A percentile compares a stretch with the other conserved stretches of the same genome.
Conservation (phyloP, 495 filamentous ascomycete genomes). For the Viridothelium virens region DNA sequence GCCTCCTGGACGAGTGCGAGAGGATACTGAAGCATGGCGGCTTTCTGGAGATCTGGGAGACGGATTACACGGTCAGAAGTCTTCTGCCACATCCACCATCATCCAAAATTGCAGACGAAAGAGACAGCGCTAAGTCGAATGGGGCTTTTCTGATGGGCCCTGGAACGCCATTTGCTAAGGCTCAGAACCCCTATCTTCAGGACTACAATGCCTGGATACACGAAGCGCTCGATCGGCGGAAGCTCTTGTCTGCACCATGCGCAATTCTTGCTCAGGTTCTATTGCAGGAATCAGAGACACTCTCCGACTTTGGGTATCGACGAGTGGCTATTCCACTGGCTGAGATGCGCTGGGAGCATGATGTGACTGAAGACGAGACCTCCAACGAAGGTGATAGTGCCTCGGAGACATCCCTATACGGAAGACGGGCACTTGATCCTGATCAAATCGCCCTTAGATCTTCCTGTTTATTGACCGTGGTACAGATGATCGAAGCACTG, state of each 20-base stretch:
- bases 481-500: slow-evolving; percentile 79
- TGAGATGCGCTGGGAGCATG: slow-evolving; percentile 81
- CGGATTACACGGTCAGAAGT: slow-evolving; percentile 68
- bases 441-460: slow-evolving; percentile 68
- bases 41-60: slow-evolving; percentile 79
- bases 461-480: slow-evolving; percentile 71
- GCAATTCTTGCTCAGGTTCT: slow-evolving; percentile 68
- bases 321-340: slow-evolving; percentile 80
- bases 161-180: slow-evolving; percentile 66
- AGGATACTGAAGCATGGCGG: slow-evolving; percentile 74
- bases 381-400: slow-evolving; percentile 34
- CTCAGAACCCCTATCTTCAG: slow-evolving; percentile 72
- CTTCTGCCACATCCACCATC: slow-evolving; percentile 66
- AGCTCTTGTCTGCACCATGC: slow-evolving; percentile 68
- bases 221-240: slow-evolving; percentile 63
- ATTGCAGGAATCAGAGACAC: slow-evolving; percentile 65
- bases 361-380: slow-evolving; percentile 41
- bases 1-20: slow-evolving; percentile 66
- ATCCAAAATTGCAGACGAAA: slow-evolving; percentile 49
- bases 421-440: slow-evolving; percentile 46
- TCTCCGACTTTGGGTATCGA: slow-evolving; percentile 63
- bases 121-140: slow-evolving; percentile 53
- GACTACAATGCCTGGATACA: slow-evolving; percentile 79
- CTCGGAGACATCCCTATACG: background rate
- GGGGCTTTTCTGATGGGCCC: slow-evolving; percentile 78